Conservation (phyloP, 768 basidiomycete species). For the Gloeostereum incarnatum region DNA sequence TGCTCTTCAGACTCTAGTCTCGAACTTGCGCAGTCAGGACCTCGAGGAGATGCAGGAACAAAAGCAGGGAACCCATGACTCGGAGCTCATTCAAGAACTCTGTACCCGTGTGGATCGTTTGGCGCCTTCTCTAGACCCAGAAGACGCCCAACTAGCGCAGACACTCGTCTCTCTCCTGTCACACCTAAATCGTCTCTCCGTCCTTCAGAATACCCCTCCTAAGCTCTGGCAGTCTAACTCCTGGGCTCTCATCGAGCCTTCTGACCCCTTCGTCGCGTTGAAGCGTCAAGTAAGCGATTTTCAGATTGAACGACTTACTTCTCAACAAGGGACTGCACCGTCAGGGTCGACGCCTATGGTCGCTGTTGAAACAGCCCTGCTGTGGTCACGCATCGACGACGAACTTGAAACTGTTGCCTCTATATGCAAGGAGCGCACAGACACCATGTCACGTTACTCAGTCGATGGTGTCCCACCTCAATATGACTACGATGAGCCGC, state of each 20-base stretch:
- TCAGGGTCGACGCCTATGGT: conserved; percentile 34
- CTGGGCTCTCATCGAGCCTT: not conserved
- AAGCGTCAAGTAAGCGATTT: conserved; percentile 61
- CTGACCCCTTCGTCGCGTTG: conserved; percentile 48
- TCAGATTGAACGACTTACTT: conserved; percentile 45
- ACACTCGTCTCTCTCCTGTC: conserved; percentile 62
- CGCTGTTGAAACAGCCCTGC: conserved; percentile 48
- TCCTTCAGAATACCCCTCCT: conserved; percentile 19
- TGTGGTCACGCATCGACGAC: conserved; percentile 71
- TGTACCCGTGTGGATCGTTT: conserved; percentile 40
- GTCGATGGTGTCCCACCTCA: conserved; percentile 35
- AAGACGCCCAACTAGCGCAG: conserved; percentile 55
- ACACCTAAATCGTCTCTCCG: conserved; percentile 57
- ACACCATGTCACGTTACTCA: conserved; percentile 16
- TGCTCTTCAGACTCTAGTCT: conserved; percentile 52
- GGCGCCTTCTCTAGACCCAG: conserved; percentile 28
- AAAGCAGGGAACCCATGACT: conserved; percentile 27
- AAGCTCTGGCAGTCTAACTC: too few relatives aligned
- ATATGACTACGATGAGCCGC: conserved; percentile 38
- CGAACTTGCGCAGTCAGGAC: conserved; percentile 45
- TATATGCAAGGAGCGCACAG: conserved; percentile 56
- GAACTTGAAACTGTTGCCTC: conserved; percentile 61
- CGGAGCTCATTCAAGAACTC: conserved; percentile 53
- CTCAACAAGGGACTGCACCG: conserved; percentile 24
- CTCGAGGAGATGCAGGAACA: conserved; percentile 39